Evolutionary conservation across 805 yeast species (phyloP), one percentile per base, ranked within the genome.

Genomic region (Myxozyma neotropica): DNA sequence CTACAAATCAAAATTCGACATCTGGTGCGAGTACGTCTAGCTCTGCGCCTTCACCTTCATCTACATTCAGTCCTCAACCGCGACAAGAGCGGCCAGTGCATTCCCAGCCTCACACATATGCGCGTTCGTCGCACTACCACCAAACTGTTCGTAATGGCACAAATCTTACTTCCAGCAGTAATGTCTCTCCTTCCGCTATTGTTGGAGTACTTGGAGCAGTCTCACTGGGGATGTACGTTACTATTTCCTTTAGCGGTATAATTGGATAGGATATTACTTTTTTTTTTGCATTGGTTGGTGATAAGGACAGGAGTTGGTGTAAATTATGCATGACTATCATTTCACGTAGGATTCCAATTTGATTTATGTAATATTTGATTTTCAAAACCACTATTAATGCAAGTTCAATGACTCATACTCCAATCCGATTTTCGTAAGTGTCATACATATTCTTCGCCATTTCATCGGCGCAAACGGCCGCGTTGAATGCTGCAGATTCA

Each of bases 191-290:
- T 6, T 7, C 36, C 12, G 17, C 46, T 3, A 31, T 40, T 17
- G 35, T 40, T 19, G 33, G 54, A 13, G 54, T 50, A 17, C 36
- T 50, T 13, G 54, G 54, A 3, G 46, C 31, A 12, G 54, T 50
- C 10, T 50, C 54, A 23, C 7, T 50, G 24, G 38, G 45, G 4
- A 50, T 29, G n/a, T 24, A 24, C 15, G 45, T 29, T 17, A 50
- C 46, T 2, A 15, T 50, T 15, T 40, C 45, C 27, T 29, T 29
- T 26, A 40, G 54, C 17, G 54, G 54, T 4, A 27, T 50, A 15
- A n/a, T 36, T 15, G 31, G n/a, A 38, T 38, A 15, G 10, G 17
- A n/a, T 38, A 4, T 38, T 38, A 4, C 8, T 5, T 13, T 4
- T 17, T 8, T 38, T 10, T 38, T 38, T 4, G 43, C 43, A 38